Evolutionary conservation across 345 rosid species (phyloP).

Genomic region (Pugionium dolabratum): DNA sequence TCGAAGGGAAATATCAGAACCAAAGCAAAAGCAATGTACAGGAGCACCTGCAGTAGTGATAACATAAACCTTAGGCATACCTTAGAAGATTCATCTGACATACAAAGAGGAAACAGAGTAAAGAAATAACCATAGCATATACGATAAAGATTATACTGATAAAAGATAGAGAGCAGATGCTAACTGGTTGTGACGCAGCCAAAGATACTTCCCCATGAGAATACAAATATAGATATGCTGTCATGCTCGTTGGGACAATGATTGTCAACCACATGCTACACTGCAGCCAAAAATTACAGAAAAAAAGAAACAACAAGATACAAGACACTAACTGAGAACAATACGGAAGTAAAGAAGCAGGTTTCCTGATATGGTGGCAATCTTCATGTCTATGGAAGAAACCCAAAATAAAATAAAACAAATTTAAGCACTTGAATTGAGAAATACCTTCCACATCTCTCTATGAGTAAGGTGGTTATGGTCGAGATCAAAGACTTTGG

Average conservation of each 20-base stretch:
- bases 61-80: constrained; percentile 23
- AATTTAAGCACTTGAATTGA: background rate
- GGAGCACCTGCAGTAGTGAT: constrained; percentile 64
- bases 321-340: constrained; percentile 17
- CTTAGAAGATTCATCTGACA: background rate
- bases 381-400: background rate
- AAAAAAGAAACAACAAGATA: constrained; percentile 30
- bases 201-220: constrained; percentile 96
- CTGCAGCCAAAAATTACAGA: constrained; percentile 51
- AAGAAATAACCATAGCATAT: background rate
- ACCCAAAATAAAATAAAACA: background rate
- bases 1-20: constrained; percentile 89
- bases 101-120: constrained; percentile 15
- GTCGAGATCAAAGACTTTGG: constrained; percentile 84
- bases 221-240: constrained; percentile 88
- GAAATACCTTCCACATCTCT: constrained; percentile 94
- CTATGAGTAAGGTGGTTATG: constrained; percentile 87
- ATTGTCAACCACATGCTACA: constrained; percentile 96
- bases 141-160: background rate
- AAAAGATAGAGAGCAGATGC: constrained; percentile 38
- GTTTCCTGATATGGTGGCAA: background rate
- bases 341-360: background rate
- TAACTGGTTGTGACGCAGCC: constrained; percentile 99
- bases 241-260: constrained; percentile 95
- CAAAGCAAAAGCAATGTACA: constrained; percentile 74